phyloP scores from a whole-genome alignment of 1,139 yeast species.

The Geotrichum europaeum region DNA sequence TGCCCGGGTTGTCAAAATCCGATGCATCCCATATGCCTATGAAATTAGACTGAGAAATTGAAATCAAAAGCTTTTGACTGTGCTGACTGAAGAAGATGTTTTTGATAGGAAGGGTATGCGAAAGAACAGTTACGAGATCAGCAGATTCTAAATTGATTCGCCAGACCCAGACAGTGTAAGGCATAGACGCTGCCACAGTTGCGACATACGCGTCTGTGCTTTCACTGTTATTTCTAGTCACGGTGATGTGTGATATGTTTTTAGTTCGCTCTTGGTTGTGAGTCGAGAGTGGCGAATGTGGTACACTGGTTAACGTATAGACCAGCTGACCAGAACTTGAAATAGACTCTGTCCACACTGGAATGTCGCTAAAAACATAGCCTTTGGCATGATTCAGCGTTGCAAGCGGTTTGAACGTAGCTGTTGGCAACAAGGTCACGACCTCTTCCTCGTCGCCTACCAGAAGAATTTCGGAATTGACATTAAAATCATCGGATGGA shows the following conservation, averaged over 20 bases:
- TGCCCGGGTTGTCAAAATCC: slow-evolving; percentile 7
- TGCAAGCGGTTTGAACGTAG: slow-evolving; percentile 20
- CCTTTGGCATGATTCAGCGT: slow-evolving; percentile 22
- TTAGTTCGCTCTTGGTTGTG: neutral
- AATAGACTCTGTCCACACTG: slow-evolving; percentile 25
- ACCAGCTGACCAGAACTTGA: slow-evolving; percentile 12
- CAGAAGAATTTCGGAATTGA: slow-evolving; percentile 19
- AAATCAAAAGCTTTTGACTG: slow-evolving; percentile 8
- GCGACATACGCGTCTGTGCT: slow-evolving; percentile 16
- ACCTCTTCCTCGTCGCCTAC: slow-evolving; percentile 25
- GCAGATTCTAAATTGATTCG: neutral
- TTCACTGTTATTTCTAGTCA: neutral
- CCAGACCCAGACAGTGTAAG: slow-evolving; percentile 20
- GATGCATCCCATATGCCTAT: slow-evolving; percentile 14
- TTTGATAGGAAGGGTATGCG: slow-evolving; percentile 9
- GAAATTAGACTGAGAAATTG: slow-evolving; percentile 7
- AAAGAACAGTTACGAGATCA: slow-evolving; percentile 8
- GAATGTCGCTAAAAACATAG: slow-evolving; percentile 18
- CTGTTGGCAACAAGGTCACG: slow-evolving; percentile 19
- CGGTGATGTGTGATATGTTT: slow-evolving; percentile 6
- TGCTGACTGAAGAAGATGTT: slow-evolving; percentile 1
- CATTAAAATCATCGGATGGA: neutral
- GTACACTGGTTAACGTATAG: slow-evolving; percentile 16
- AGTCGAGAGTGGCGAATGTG: slow-evolving; percentile 17
- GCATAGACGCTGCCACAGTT: slow-evolving; percentile 16